Evolutionary conservation across 2,329 filamentous ascomycete genomes (phyloP).

Genomic region (Aspergillus sp.): DNA sequence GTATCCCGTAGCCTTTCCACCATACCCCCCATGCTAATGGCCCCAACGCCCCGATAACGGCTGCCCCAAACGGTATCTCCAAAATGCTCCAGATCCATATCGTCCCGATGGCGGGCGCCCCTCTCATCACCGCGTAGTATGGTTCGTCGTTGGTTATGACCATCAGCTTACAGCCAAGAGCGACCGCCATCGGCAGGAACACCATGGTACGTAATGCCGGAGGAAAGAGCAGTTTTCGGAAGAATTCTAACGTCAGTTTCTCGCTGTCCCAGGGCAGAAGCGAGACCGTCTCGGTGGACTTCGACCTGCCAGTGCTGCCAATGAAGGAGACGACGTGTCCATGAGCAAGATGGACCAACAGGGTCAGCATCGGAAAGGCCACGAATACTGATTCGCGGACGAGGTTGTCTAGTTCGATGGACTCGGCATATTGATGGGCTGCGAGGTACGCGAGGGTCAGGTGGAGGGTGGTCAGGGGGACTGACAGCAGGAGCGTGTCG

Average conservation of each 20-base stretch:
- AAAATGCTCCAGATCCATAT: constrained; percentile 93
- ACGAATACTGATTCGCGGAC: constrained; percentile 40
- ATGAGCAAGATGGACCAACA: constrained; percentile 49
- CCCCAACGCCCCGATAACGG: constrained; percentile 57
- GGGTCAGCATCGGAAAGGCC: constrained; percentile 46
- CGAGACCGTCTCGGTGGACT: constrained; percentile 18
- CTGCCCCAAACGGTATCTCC: constrained; percentile 73
- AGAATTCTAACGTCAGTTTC: constrained; percentile 29
- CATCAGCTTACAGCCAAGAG: constrained; percentile 74
- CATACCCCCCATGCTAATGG: constrained; percentile 54
- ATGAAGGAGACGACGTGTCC: constrained; percentile 45
- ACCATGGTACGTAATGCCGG: constrained; percentile 31
- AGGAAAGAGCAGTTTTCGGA: constrained; percentile 36
- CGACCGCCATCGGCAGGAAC: constrained; percentile 30
- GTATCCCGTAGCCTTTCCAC: constrained; percentile 57
- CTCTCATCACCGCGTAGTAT: constrained; percentile 90
- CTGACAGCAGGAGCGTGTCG: constrained; percentile 47
- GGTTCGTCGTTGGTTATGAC: constrained; percentile 75
- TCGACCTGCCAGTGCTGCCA: constrained; percentile 8
- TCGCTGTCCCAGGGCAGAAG: constrained; percentile 30
- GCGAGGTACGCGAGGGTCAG: constrained; percentile 50
- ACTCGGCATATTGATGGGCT: constrained; percentile 50
- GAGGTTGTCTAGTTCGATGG: constrained; percentile 34
- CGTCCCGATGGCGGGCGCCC: constrained; percentile 82
- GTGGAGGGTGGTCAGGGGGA: constrained; percentile 47